Percentiles rank a stretch among this genome's conserved stretches.
These are phyloP conservation scores for Streptanthus diversifolius DNA, from an alignment of 345 rosid genomes.

Conservation along the genomic window DNA sequence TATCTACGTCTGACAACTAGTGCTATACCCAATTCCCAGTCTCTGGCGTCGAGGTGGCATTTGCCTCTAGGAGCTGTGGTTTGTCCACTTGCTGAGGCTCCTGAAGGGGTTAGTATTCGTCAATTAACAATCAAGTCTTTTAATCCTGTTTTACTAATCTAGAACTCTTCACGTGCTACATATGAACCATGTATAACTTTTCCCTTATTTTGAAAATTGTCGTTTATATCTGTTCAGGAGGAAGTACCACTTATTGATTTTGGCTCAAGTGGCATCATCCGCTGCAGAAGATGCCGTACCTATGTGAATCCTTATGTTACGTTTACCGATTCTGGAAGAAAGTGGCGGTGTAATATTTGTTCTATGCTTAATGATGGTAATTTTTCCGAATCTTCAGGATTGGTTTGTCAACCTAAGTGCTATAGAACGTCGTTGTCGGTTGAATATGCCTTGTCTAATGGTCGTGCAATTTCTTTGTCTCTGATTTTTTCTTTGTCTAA, in stretches of 20 bases:
- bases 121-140: neutral
- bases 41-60: conserved; percentile 96
- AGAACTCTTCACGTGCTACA: neutral
- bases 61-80: conserved; percentile 97
- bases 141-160: neutral
- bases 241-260: conserved; percentile 92
- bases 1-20: conserved; percentile 81
- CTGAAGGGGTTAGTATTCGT: conserved; percentile 72
- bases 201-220: conserved; percentile 1
- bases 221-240: conserved; percentile 55
- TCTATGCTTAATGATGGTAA: conserved; percentile 91
- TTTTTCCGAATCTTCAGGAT: neutral
- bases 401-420: neutral
- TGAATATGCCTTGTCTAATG: neutral
- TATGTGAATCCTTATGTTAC: conserved; percentile 91
- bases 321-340: conserved; percentile 93
- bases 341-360: conserved; percentile 99
- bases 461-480: neutral
- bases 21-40: conserved; percentile 86
- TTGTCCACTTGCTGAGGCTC: conserved; percentile 96
- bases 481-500: neutral
- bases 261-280: conserved; percentile 78
- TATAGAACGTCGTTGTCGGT: neutral
- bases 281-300: conserved; percentile 98
- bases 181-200: conserved; percentile 11